Evolutionary conservation across 306 rosid genomes (phyloP).

Genomic region (Citrullus colocynthis): DNA sequence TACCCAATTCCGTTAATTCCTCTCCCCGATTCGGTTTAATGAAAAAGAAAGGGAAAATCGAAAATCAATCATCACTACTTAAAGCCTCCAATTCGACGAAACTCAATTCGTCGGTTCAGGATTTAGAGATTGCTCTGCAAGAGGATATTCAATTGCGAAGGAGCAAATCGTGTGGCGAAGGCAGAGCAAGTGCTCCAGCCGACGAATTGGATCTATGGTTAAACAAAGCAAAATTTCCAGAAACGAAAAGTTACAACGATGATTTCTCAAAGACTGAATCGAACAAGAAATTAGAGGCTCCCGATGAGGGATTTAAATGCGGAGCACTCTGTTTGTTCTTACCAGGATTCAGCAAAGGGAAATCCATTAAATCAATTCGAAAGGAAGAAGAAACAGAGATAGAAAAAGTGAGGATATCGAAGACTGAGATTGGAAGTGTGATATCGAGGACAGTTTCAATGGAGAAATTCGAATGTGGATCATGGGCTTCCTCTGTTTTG

Average conservation of each 20-base stretch:
- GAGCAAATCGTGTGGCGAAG: slow-evolving; percentile 60
- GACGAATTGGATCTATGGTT: slow-evolving; percentile 57
- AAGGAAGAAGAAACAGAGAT: slow-evolving; percentile 14
- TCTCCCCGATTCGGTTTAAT: slow-evolving; percentile 31
- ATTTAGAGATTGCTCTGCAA: background rate
- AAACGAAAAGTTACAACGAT: slow-evolving; percentile 10
- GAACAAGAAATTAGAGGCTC: slow-evolving; percentile 5
- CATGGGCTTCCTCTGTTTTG: slow-evolving; percentile 72
- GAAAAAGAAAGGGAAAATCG: slow-evolving; percentile 28
- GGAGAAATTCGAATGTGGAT: slow-evolving; percentile 88
- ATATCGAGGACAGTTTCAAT: slow-evolving; percentile 62
- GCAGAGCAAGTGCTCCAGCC: slow-evolving; percentile 20
- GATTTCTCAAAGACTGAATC: slow-evolving; percentile 26
- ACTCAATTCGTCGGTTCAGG: slow-evolving; percentile 9
- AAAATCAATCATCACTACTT: slow-evolving; percentile 22
- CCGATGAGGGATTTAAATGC: slow-evolving; percentile 43
- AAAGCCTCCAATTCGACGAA: slow-evolving; percentile 11
- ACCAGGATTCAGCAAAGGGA: slow-evolving; percentile 55
- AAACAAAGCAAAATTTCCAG: slow-evolving; percentile 18
- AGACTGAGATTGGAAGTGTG: slow-evolving; percentile 7
- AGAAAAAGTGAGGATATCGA: background rate
- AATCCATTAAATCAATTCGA: slow-evolving; percentile 26
- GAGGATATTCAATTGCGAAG: slow-evolving; percentile 27
- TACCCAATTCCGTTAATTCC: slow-evolving; percentile 56
- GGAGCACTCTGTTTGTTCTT: slow-evolving; percentile 61